Evolutionary conservation across 805 yeast species (phyloP).

Genomic region (Spathaspora boniae): DNA sequence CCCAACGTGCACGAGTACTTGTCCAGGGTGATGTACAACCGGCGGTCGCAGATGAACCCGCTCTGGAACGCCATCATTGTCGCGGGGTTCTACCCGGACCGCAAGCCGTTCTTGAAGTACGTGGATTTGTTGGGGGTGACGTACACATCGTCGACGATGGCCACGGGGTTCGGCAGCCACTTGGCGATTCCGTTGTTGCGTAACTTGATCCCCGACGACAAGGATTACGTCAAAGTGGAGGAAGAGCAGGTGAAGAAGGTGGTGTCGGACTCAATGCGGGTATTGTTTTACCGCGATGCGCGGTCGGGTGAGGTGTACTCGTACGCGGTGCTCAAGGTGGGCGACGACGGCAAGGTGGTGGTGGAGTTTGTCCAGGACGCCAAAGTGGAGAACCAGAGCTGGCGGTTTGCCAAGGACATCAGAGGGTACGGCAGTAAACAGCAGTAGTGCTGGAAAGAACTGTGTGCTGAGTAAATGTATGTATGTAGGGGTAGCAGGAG

Average conservation of each 20-base stretch:
- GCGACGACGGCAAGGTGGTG: constrained; percentile 37
- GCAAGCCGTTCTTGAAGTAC: constrained; percentile 68
- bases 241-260: constrained; percentile 74
- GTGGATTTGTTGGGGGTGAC: constrained; percentile 92
- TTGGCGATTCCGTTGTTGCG: constrained; percentile 91
- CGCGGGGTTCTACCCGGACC: constrained; percentile 76
- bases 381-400: constrained; percentile 70
- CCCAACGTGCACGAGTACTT: constrained; percentile 85
- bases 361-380: constrained; percentile 63
- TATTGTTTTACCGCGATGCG: constrained; percentile 93
- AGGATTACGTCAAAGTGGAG: constrained; percentile 63
- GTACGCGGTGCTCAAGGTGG: constrained; percentile 61
- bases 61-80: constrained; percentile 92
- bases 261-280: constrained; percentile 88
- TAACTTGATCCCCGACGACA: constrained; percentile 74
- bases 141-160: constrained; percentile 81
- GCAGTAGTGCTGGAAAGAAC: no score
- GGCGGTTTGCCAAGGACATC: constrained; percentile 88
- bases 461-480: no score
- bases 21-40: constrained; percentile 75
- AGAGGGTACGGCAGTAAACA: constrained; percentile 84
- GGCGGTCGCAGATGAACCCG: constrained; percentile 93
- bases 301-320: constrained; percentile 86
- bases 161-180: constrained; percentile 96
- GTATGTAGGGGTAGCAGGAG: no score